Base-by-base conservation (phyloP, 768 basidiomycete species). In the Tricholoma saponaceum region DNA sequence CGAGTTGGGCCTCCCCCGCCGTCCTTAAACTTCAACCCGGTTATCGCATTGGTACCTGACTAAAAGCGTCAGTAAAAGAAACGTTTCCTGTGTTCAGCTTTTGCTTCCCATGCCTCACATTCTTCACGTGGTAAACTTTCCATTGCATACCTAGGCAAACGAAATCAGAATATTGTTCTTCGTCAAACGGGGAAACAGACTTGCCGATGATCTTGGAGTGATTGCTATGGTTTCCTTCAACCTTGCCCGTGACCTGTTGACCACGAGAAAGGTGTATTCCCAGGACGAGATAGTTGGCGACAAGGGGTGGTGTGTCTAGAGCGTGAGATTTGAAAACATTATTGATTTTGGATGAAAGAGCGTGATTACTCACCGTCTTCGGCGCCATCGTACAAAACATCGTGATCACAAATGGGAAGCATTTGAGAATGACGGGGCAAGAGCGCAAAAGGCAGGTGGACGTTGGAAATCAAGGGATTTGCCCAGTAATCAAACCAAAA, bases 61-160 rank as follows among this genome's bases (percentile, higher is more conserved):
- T 86, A 79, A 69, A 90, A 92, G 51, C 90, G 77, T 89, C 90
- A 92, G 70, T 90, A 86, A 0, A 90, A 90, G 67, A 90, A 91
- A 56, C 82, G 77, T 51, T 77, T 76, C 54, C 89, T 79, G 67
- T 92, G 90, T 67, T 90, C 75, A 5, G 86, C 90, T 70, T 86
- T 87, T 30, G 78, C 85, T 67, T 92, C 90, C 90, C 90, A 92
- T 51, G 81, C 75, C 59, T 85, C 82, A 56, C 85, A 79, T 66
- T 92, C 87, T 56, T 82, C 77, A 13, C 77, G 78, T 8, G 88
- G 73, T 14, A 92, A 0, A 83, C 79, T 67, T 85, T 86, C 90
- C 90, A 92, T 65, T 79, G 84, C 70, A 82, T 83, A 55, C 89
- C 89, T n/a, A n/a, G n/a, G n/a, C n/a, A 14, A 37, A 10, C 32